A percentile compares a stretch with the other conserved stretches of the same genome.
These are phyloP conservation scores for Strobilomyces echinocephalus DNA, from an alignment of 768 basidiomycete species.

Conservation along the genomic window DNA sequence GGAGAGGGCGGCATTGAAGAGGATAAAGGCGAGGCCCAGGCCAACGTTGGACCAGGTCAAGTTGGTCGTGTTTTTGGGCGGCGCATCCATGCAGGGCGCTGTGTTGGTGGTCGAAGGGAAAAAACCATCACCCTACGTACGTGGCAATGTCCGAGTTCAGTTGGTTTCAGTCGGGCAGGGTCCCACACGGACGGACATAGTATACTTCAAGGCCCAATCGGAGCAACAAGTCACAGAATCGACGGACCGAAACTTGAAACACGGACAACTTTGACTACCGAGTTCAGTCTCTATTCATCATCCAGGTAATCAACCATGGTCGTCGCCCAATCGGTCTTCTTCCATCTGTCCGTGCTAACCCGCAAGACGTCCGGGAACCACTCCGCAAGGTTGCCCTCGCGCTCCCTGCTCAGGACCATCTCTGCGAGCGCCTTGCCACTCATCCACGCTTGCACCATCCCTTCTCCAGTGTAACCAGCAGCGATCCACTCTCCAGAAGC, in stretches of 20 bases:
- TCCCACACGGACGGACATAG: no score
- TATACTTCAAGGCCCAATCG: no score
- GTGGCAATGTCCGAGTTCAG: background rate
- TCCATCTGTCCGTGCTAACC: slow-evolving; percentile 48
- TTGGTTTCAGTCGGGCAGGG: no score
- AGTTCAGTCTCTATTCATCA: background rate
- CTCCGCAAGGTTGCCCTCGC: slow-evolving; percentile 23
- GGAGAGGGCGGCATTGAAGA: slow-evolving; percentile 67
- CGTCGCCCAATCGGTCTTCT: slow-evolving; percentile 44
- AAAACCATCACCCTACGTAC: background rate
- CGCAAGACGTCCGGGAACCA: slow-evolving; percentile 51
- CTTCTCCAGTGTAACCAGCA: slow-evolving; percentile 69
- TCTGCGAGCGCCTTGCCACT: slow-evolving; percentile 54
- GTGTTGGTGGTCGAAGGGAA: background rate
- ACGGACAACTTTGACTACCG: no score
- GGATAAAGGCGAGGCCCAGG: slow-evolving; percentile 70
- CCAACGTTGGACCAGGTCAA: slow-evolving; percentile 73
- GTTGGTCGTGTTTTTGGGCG: slow-evolving; percentile 21
- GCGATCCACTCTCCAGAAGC: slow-evolving; percentile 66
- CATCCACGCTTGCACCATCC: slow-evolving; percentile 71
- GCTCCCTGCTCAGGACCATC: slow-evolving; percentile 48
- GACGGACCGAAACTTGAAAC: no score
- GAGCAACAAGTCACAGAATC: no score
- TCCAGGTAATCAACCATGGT: slow-evolving; percentile 27
- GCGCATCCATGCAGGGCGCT: slow-evolving; percentile 28